These are phyloP conservation scores for Phyllosticta paracitricarpa DNA, from an alignment of 2,329 filamentous ascomycete species.

Conservation along the genomic window DNA sequence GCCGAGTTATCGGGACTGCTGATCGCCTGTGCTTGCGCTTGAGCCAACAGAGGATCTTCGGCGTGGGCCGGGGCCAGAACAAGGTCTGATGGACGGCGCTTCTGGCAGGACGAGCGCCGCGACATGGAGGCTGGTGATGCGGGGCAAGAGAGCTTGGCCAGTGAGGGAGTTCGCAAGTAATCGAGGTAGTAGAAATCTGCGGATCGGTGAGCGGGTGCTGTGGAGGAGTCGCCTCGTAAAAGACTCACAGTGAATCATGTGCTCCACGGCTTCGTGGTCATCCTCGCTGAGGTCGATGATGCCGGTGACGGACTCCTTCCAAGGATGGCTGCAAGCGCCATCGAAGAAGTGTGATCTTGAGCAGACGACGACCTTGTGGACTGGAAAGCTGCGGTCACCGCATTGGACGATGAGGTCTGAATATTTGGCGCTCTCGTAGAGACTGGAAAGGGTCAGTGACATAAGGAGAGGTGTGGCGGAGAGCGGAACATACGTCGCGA, in stretches of 20 bases:
- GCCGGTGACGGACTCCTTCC: conserved; percentile 27
- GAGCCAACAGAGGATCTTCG: conserved; percentile 30
- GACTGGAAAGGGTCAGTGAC: conserved; percentile 23
- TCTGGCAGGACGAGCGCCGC: background rate
- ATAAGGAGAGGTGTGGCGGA: conserved; percentile 10
- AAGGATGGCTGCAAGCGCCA: conserved; percentile 29
- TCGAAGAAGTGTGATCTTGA: conserved; percentile 39
- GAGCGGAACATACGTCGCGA: conserved; percentile 34
- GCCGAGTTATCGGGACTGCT: conserved; percentile 5
- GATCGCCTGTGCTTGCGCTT: conserved; percentile 7
- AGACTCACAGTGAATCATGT: conserved; percentile 31
- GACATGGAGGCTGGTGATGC: conserved; percentile 13
- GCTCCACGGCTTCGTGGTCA: conserved; percentile 30
- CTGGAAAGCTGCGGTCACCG: conserved; percentile 35
- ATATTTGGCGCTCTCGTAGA: conserved; percentile 31
- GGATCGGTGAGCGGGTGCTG: conserved; percentile 2
- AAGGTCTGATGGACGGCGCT: background rate
- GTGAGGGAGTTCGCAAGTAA: conserved; percentile 19
- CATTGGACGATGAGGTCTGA: conserved; percentile 40
- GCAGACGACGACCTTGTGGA: conserved; percentile 40
- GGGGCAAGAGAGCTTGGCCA: conserved; percentile 16
- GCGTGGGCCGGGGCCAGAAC: conserved; percentile 21
- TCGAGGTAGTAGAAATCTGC: conserved; percentile 33
- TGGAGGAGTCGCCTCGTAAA: background rate
- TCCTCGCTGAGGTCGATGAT: conserved; percentile 31